A percentile compares a stretch with the other conserved stretches of the same genome.
These are phyloP conservation scores for Chlorella sp. DNA, from an alignment of 139 green algal genomes.

Conservation along the genomic window DNA sequence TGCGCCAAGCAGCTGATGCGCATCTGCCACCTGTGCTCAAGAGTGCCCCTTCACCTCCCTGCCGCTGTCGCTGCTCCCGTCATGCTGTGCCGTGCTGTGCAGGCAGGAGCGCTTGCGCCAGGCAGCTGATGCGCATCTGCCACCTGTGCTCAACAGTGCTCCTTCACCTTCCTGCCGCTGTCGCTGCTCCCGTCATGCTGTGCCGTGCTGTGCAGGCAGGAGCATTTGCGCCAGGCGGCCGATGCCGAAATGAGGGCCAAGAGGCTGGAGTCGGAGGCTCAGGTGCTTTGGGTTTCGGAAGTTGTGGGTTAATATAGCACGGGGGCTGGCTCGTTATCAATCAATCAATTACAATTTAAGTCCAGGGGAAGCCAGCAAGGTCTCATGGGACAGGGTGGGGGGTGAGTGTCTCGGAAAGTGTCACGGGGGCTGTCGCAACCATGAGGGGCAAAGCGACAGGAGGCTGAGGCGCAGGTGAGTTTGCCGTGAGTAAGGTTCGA, in stretches of 20 bases:
- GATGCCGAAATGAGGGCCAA: constrained; percentile 19
- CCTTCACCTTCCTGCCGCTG: neutral
- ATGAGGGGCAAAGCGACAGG: neutral
- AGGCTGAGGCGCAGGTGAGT: neutral
- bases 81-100: neutral
- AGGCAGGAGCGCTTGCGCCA: neutral
- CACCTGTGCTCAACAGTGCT: neutral
- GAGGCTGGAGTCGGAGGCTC: constrained; percentile 22
- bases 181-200: too few species aligned
- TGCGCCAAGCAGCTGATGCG: too few species aligned
- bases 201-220: constrained; percentile 30
- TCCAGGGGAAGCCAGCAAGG: too few species aligned
- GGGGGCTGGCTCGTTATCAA: neutral
- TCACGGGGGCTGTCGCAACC: too few species aligned
- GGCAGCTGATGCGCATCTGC: neutral
- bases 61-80: too few species aligned
- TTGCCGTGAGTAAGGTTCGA: neutral
- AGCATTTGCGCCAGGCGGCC: constrained; percentile 39
- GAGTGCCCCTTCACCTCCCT: too few species aligned
- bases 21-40: too few species aligned
- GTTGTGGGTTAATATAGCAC: too few species aligned
- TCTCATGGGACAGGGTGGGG: too few species aligned
- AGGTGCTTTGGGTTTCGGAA: neutral
- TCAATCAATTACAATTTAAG: too few species aligned
- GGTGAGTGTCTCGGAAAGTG: too few species aligned